Evolutionary conservation across 192 early-diverging fungal species (phyloP), one percentile per base, ranked within the genome.

Genomic region (Funneliformis mosseae): DNA sequence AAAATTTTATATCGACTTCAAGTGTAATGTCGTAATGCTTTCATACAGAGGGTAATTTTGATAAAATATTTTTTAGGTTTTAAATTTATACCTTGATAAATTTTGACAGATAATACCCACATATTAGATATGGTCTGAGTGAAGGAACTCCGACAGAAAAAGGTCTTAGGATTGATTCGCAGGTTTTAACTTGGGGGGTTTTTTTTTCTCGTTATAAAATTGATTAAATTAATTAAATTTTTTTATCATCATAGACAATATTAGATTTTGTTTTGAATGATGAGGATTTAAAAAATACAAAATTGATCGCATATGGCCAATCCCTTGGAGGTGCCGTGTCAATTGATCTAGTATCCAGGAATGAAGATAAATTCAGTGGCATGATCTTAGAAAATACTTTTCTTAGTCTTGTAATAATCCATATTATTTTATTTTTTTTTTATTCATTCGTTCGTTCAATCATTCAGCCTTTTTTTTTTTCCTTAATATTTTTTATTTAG

Each of bases 271-370:
- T 99, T 59, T 87, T 87, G 48, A 84, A 88, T 8, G 94, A 98
- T 82, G 90, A 91, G 16, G 84, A 94, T 33, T 84, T 96, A 3
- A 86, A 86, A 33, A 84, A 94, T 77, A 93, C 95, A 1, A 93
- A 93, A 78, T 81, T 99, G 60, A 87, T 99, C 48, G 90, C 95
- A 0, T 98, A 94, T 84, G 98, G 97, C 0, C 98, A 99, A 82
- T 96, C 95, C 9, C 92, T 99, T 76, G 98, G 98, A 55, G 98
- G 98, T 14, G 98, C 98, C 6, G 97, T 98, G 25, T 95, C 96
- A 10, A 94, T 97, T 76, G 88, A 97, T 80, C 82, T 94, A 62
- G 96, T 96, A 4, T 89, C 95, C 2, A 84, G 90, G 68, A 92
- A 97, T 80, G 89, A 95, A 81, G 88, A 91, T 66, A 84, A 85